Base-by-base conservation (phyloP, 2,329 filamentous ascomycete genomes). In the Metarhizium anisopliae region DNA sequence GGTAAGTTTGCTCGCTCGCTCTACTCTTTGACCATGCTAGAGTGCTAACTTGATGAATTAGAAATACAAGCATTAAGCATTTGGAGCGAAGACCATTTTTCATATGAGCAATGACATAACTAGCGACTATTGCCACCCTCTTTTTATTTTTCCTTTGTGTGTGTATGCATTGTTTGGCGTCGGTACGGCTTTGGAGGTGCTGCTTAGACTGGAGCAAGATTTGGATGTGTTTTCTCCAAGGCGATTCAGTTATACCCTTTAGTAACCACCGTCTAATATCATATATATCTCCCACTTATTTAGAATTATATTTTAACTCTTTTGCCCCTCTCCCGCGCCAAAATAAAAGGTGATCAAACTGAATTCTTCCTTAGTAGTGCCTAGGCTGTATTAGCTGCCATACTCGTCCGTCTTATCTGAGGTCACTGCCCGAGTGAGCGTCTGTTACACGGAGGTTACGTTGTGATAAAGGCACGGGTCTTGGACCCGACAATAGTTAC, bases 1-100 rank as follows among this genome's bases (percentile, higher is more conserved):
- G 78, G 93, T 96, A 75, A 83, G 90, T 85, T n/a, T 61, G 35
- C 3, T 16, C 4, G 4, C 25, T 25, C 4, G 5, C 14, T 32
- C 16, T 18, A 11, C 25, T 8, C 10, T 16, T 7, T 11, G 30
- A 20, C 5, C 3, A 11, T 14, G 2, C 1, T 49, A 2, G n/a
- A 25, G 35, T 45, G 47, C 59, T 61, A 55, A 62, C 55, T 40
- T 2, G 20, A 18, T 14, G 11, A 7, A 36, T 18, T 61, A 78
- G 76, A 78, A 78, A 77, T 78, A 78, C 65, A 78, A 78, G 65
- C 70, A 76, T 61, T 75, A 61, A 67, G 45, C 45, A 49, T 49
- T 49, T 30, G 45, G 3, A 30, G 49, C 49, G 32, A 18, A 43
- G 42, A 45, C 20, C 14, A 52, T 7, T 32, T 25, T 14, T 7